phyloP scores from a whole-genome alignment of 2,329 filamentous ascomycete genomes.

The Xylariomycetidae sp. region DNA sequence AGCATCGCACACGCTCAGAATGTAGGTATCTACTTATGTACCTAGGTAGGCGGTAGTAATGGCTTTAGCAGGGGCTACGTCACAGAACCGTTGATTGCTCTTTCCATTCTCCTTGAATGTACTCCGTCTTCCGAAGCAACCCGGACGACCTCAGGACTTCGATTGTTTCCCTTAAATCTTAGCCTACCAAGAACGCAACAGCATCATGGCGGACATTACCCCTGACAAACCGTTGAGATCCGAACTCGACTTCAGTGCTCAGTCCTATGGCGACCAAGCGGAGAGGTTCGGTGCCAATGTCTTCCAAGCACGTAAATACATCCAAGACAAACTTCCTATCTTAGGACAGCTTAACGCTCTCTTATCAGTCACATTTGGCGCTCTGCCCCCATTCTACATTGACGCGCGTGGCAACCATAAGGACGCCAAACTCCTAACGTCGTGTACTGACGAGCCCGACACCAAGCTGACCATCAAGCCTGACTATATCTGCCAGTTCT shows the following conservation, averaged over 20 bases:
- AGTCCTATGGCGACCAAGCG: conserved; percentile 11
- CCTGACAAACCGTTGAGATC: conserved; percentile 16
- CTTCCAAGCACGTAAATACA: conserved; percentile 12
- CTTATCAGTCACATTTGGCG: conserved; percentile 14
- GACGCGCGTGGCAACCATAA: conserved; percentile 19
- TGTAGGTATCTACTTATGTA: too few species aligned
- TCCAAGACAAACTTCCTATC: conserved; percentile 17
- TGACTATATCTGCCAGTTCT: conserved; percentile 19
- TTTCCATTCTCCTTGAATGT: too few species aligned
- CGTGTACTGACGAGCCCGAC: conserved; percentile 16
- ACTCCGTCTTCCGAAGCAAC: too few species aligned
- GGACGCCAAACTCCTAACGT: conserved; percentile 15
- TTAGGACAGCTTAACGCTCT: conserved; percentile 17
- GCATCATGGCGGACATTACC: conserved; percentile 16
- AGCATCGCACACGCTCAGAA: too few species aligned
- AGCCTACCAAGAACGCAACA: too few species aligned
- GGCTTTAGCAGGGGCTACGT: too few species aligned
- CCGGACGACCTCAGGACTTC: too few species aligned
- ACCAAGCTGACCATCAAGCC: conserved; percentile 19
- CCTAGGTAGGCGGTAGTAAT: too few species aligned
- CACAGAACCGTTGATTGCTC: too few species aligned
- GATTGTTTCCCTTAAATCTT: too few species aligned
- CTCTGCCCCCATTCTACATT: conserved; percentile 17
- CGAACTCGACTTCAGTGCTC: conserved; percentile 16
- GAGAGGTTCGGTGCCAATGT: conserved; percentile 12